Base-by-base conservation (phyloP, 1,284 basidiomycete species). In the Fomitiporia mediterranea region DNA sequence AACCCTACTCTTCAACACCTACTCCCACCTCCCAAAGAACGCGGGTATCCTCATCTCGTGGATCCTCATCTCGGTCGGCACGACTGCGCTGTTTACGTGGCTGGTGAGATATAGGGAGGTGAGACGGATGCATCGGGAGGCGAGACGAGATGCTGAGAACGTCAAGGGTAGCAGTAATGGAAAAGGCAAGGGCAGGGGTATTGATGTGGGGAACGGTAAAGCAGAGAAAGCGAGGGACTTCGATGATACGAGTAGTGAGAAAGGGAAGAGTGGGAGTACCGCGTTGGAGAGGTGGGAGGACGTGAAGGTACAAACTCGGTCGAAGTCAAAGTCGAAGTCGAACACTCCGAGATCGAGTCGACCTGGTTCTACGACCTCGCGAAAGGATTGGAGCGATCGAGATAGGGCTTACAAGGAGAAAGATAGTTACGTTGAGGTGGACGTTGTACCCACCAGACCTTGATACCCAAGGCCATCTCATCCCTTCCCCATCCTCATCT, bases 1-100 rank as follows among this genome's bases (percentile, higher is more conserved):
- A 17, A 74, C 74, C 19, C 74, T 81, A 66, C 71, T 80, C 60
- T 79, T 81, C 71, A 64, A 78, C 63, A 79, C 77, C 5, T 68
- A 72, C 54, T 73, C 73, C 59, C 66, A 73, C 34, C 68, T 80
- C 15, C 77, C 68, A 4, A 60, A 62, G 39, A 76, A 77, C 63
- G 68, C 74, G 6, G 78, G 74, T 7, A 73, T 81, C 56, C 68
- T 80, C 25, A 48, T 80, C 43, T 74, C 68, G 0, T 81, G 78
- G 78, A 66, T 73, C 30, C 65, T 63, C 13, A 50, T 78, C 37
- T 68, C 72, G 17, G 65, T 62, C 56, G 65, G 71, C 53, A 78
- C 76, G 15, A 67, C 76, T 13, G 50, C 70, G 0, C 40, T 73
- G 2, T 72, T 75, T 47, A 77, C 75, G 2, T 74, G 68, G 67